A percentile compares a stretch with the other conserved stretches of the same genome.
Conservation (phyloP, 164 flowering plant genomes). For the Dillenia turbinata region DNA sequence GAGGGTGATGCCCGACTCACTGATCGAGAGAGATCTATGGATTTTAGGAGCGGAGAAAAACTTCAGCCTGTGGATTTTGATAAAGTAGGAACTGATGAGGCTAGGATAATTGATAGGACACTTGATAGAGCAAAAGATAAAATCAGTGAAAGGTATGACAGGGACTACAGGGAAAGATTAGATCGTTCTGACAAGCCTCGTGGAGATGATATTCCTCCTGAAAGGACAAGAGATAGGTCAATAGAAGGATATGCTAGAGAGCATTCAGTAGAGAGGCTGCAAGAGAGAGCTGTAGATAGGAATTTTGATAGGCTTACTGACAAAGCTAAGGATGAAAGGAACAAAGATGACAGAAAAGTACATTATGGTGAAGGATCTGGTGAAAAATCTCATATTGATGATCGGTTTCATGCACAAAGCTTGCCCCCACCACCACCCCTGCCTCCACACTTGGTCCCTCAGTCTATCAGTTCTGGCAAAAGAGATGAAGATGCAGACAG, state of each 20-base stretch:
- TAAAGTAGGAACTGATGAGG: constrained; percentile 48
- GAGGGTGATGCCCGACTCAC: constrained; percentile 53
- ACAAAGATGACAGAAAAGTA: constrained; percentile 62
- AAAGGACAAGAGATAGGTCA: constrained; percentile 74
- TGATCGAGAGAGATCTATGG: constrained; percentile 62
- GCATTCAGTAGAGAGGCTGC: constrained; percentile 73
- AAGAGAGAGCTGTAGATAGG: constrained; percentile 59
- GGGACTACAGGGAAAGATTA: constrained; percentile 66
- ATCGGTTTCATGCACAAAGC: constrained; percentile 75
- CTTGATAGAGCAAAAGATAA: constrained; percentile 74
- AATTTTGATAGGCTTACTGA: constrained; percentile 46
- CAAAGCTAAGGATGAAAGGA: constrained; percentile 61
- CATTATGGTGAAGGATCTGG: constrained; percentile 46
- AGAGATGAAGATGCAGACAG: constrained; percentile 87
- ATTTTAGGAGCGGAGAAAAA: constrained; percentile 37
- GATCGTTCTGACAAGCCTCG: constrained; percentile 70
- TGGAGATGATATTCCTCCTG: constrained; percentile 48
- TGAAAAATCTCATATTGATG: constrained; percentile 70
- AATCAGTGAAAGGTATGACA: constrained; percentile 64
- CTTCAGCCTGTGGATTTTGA: constrained; percentile 40
- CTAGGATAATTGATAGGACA: constrained; percentile 44
- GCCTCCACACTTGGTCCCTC: constrained; percentile 80
- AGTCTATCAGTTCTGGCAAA: constrained; percentile 60
- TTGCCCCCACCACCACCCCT: constrained; percentile 99
- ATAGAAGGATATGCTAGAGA: constrained; percentile 82